These are phyloP conservation scores for Solanum sitiens DNA, from an alignment of 257 asterid species.

Conservation along the genomic window DNA sequence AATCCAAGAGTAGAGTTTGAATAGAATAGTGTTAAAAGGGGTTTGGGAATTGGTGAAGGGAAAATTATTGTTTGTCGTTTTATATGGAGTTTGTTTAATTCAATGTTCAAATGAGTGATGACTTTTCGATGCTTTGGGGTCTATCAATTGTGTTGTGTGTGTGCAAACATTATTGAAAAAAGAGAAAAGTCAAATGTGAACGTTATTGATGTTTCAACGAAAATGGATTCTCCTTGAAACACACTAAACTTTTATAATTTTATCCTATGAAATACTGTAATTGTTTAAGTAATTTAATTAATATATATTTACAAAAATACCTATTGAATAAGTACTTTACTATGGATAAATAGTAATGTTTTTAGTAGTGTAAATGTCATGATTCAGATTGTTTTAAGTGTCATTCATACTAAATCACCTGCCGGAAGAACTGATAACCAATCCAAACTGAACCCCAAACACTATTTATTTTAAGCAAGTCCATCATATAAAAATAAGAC, in stretches of 20 bases:
- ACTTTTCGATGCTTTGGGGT: background rate
- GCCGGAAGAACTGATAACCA: background rate
- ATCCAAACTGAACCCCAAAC: background rate
- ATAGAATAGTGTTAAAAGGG: background rate
- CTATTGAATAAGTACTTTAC: no score
- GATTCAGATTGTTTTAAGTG: background rate
- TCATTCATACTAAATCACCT: background rate
- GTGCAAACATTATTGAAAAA: background rate
- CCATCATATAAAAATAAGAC: background rate
- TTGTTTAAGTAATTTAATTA: no score
- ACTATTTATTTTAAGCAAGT: background rate
- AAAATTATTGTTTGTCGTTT: conserved; percentile 25
- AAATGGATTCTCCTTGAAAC: no score
- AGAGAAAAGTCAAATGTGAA: background rate
- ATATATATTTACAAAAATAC: no score
- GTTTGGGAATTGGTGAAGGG: conserved; percentile 2
- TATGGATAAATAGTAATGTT: no score
- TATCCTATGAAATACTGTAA: no score
- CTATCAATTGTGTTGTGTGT: background rate
- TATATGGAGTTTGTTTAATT: conserved; percentile 10
- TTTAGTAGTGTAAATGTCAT: no score
- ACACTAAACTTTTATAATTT: no score
- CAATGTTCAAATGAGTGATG: background rate
- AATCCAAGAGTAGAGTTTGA: background rate
- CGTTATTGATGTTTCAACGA: background rate